These are phyloP conservation scores for Fraxinus greggii DNA, from an alignment of 305 asterid genomes.

Conservation along the genomic window DNA sequence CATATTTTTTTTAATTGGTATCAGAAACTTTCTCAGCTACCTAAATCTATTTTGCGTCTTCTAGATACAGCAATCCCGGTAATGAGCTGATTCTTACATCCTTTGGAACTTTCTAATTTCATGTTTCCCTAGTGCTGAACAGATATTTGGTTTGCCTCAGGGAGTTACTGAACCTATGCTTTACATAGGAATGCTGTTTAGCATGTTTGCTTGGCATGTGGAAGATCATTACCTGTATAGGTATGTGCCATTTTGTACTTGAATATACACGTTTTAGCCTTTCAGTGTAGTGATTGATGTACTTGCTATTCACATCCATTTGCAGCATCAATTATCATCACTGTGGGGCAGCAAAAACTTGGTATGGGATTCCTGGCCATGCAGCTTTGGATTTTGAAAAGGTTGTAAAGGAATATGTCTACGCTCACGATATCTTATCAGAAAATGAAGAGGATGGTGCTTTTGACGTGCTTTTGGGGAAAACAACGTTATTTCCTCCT, in stretches of 20 bases:
- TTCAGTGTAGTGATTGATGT: not conserved
- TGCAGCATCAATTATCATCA: conserved; percentile 94
- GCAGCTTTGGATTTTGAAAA: conserved; percentile 87
- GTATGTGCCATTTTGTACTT: conserved; percentile 28
- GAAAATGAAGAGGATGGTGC: conserved; percentile 91
- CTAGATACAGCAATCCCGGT: conserved; percentile 85
- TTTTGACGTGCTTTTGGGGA: conserved; percentile 89
- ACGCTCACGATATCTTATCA: conserved; percentile 65
- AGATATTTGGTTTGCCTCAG: conserved; percentile 15
- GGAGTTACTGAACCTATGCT: conserved; percentile 63
- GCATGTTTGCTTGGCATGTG: conserved; percentile 99
- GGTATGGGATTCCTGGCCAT: conserved; percentile 97
- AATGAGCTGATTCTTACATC: conserved; percentile 30
- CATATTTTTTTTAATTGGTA: conserved; percentile 25
- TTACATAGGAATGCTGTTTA: conserved; percentile 55
- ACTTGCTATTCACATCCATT: conserved; percentile 1
- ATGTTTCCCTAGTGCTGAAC: not conserved
- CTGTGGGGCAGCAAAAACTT: conserved; percentile 97
- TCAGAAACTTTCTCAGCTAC: conserved; percentile 84
- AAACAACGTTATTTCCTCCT: conserved; percentile 95
- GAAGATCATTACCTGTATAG: conserved; percentile 99
- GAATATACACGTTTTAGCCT: not conserved
- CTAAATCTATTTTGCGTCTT: conserved; percentile 81
- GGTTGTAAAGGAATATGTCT: conserved; percentile 75
- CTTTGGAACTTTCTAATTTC: not conserved